A percentile compares a stretch with the other conserved stretches of the same genome.
Evolutionary conservation across 495 filamentous ascomycete genomes (phyloP).

Genomic region (Talaromyces proteolyticus): DNA sequence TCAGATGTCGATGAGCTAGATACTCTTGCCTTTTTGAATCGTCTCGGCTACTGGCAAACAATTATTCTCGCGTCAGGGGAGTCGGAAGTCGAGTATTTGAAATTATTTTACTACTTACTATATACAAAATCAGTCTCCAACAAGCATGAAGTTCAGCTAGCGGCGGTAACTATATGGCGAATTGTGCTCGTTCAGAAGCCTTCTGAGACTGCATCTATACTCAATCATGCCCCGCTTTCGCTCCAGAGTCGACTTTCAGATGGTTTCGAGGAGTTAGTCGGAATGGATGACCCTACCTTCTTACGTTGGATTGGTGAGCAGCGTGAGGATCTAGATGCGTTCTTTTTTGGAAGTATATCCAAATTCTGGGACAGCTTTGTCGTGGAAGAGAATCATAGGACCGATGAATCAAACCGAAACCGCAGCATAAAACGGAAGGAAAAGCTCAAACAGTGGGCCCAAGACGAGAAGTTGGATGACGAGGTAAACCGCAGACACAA

Average conservation of each 20-base stretch:
- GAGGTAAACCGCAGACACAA: constrained; percentile 73
- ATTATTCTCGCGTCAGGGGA: constrained; percentile 75
- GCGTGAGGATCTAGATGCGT: constrained; percentile 67
- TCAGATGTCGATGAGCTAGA: constrained; percentile 73
- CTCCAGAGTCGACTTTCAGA: constrained; percentile 67
- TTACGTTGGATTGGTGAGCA: constrained; percentile 82
- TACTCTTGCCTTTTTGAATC: constrained; percentile 64
- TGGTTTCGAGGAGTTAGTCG: constrained; percentile 78
- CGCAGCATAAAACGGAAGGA: constrained; percentile 73
- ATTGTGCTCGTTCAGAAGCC: constrained; percentile 92
- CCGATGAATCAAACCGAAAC: constrained; percentile 60
- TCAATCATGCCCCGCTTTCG: constrained; percentile 58
- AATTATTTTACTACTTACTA: constrained; percentile 81
- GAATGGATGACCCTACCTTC: constrained; percentile 83
- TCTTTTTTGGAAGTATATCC: constrained; percentile 75
- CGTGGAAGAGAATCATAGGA: constrained; percentile 67
- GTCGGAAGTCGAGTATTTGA: constrained; percentile 67
- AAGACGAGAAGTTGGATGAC: constrained; percentile 59
- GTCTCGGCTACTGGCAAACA: constrained; percentile 91
- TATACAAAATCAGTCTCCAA: constrained; percentile 74
- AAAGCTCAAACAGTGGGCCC: constrained; percentile 70
- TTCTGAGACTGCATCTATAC: constrained; percentile 65
- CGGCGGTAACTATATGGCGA: constrained; percentile 80
- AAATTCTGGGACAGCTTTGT: constrained; percentile 84
- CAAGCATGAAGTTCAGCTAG: constrained; percentile 57